phyloP scores from a whole-genome alignment of 1,284 basidiomycete species.

The Apiotrichum akiyoshidainum region DNA sequence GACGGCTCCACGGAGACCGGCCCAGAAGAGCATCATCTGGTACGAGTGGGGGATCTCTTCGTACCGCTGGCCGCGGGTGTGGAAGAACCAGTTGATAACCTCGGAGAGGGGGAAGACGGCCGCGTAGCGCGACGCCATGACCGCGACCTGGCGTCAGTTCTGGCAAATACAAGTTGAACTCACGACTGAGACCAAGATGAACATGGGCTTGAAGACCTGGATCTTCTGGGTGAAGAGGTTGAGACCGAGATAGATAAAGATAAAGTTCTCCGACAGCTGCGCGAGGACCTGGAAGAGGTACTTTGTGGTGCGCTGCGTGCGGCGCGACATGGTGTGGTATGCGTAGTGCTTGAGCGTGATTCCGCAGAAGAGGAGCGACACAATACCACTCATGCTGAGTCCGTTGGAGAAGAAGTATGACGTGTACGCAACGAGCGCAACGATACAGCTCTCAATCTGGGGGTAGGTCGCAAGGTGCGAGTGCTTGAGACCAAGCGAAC shows the following conservation, averaged over 20 bases:
- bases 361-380: conserved; percentile 95
- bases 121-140: conserved; percentile 89
- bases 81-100: conserved; percentile 83
- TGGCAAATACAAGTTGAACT: conserved; percentile 19
- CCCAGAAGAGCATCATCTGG: conserved; percentile 99
- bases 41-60: conserved; percentile 93
- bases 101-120: conserved; percentile 97
- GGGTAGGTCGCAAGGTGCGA: conserved; percentile 83
- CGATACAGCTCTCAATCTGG: conserved; percentile 88
- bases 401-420: conserved; percentile 99
- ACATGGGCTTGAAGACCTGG: conserved; percentile 90
- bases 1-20: conserved; percentile 90
- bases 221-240: conserved; percentile 87
- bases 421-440: conserved; percentile 90
- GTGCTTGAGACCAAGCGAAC: conserved; percentile 93
- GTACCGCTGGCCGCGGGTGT: conserved; percentile 74
- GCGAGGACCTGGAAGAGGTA: conserved; percentile 91
- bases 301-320: conserved; percentile 91
- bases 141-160: conserved; percentile 59
- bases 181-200: conserved; percentile 80
- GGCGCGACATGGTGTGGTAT: conserved; percentile 96
- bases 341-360: conserved; percentile 99
- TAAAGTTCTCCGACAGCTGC: conserved; percentile 96
- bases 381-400: conserved; percentile 91
- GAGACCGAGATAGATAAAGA: conserved; percentile 98